Base-by-base conservation (phyloP, 768 basidiomycete species). In the Exsudoporus frostii region DNA sequence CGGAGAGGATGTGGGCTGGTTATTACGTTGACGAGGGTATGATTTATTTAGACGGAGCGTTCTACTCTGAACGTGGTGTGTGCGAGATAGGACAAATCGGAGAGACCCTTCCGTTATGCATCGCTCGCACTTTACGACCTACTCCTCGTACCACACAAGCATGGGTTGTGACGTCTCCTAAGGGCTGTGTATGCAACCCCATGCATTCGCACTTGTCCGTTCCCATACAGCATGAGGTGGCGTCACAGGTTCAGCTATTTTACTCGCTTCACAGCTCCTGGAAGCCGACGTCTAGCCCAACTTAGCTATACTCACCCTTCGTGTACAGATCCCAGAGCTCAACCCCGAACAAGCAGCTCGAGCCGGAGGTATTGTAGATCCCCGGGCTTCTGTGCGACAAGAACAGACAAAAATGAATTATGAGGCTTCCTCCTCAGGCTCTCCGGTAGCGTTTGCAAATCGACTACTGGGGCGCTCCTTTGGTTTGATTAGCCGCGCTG, bases 251-350 rank as follows among this genome's bases (percentile, higher is more conserved):
- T 42, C 10, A 10, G 6, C 17, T 17, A 6, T 11, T 10, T 13
- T 27, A 17, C 25, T 24, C 22, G 15, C 0, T 63, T 83, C 82
- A 1, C 82, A 85, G 54, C 76, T 86, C 4, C 74, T 88, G 20
- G 61, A 71, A 27, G 61, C 74, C 4, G 55, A 82, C 15, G 56
- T 82, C 25, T 76, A 80, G 24, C 75, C 80, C 3, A 85, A 80
- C 56, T 59, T 83, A n/a, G 66, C 67, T 7, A 71, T 79, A 4
- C 69, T 87, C 45, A 54, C 60, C 3, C 59, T 78, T 27, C 74
- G 73, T 32, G 71, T 75, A 1, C 69, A 76, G 46, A 55, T 79
- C 17, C 57, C 68, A 4, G 73, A 74, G 29, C 55, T 78, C 37
- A 71, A 70, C 39, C 51, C 43, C 29, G 67, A 76, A 73, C 39